Evolutionary conservation across 805 yeast species (phyloP), one percentile per base, ranked within the genome.

Genomic region (Candida pseudofarinosa): DNA sequence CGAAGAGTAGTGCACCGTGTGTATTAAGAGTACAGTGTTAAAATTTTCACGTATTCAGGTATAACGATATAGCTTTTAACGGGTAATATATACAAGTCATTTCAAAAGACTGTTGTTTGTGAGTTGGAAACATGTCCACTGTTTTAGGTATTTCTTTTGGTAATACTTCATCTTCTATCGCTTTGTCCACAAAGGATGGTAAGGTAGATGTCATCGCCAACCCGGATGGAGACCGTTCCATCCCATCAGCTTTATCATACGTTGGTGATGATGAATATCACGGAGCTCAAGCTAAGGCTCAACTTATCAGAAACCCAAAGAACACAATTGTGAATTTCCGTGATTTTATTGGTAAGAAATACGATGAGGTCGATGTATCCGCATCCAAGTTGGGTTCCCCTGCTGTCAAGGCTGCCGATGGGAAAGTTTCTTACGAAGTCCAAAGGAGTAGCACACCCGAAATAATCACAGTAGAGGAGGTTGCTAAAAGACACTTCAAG

Each of bases 141-240:
- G 86, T 88, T 54, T 86, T 93, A 66, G 99, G 99, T 69, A 80
- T 93, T 63, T 83, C 97, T 35, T 91, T 93, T 66, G 99, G 99
- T 66, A 93, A 93, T 80, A 85, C 96, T 38, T 80, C 96, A 47
- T 85, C 97, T 39, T 87, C 97, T 46, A 89, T 93, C 63, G 97
- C 98, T 39, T 87, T 83, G 58, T 85, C 90, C 53, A 70, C 77
- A 48, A 66, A 73, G 52, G 97, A 91, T 59, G 97, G 97, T 49
- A 86, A 85, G 64, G 93, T 88, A 50, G 97, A 93, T 62, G 96
- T 93, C 53, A 91, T 93, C 65, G 99, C 99, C 54, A 91, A 93
- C 80, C 97, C 95, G 54, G 99, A 93, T 62, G 99, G 99, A 67
- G 98, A 93, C 71, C 88, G 98, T 73, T 79, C 91, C 47, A 93